phyloP scores from a whole-genome alignment of 106 monocot species.

The Allium cepa region DNA sequence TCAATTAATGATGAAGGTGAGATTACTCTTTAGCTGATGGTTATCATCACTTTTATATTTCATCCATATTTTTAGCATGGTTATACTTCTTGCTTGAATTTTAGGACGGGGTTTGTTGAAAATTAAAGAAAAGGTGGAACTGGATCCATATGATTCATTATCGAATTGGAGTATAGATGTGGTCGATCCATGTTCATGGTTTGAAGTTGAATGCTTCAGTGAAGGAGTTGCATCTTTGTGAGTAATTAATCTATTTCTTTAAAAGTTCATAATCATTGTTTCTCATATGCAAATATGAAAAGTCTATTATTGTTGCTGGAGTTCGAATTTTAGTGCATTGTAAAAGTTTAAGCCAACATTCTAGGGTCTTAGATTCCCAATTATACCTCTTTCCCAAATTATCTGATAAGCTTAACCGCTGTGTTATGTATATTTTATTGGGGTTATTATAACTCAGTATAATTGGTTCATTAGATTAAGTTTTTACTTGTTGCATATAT shows the following conservation, averaged over 20 bases:
- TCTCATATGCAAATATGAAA: no score
- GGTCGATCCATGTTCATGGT: constrained; percentile 33
- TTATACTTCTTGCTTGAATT: not conserved
- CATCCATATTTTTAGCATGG: not conserved
- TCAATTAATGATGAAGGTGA: constrained; percentile 23
- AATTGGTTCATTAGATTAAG: no score
- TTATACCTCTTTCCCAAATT: no score
- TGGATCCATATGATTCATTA: constrained; percentile 36
- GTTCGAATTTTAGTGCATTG: no score
- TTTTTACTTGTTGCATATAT: no score
- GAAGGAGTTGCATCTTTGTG: constrained; percentile 38
- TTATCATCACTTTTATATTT: not conserved
- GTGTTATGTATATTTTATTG: no score
- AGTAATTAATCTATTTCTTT: constrained; percentile 6
- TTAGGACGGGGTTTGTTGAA: constrained; percentile 42
- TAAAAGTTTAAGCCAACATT: no score
- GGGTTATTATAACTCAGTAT: no score
- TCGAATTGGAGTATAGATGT: constrained; percentile 24
- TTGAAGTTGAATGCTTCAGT: constrained; percentile 39
- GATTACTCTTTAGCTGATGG: not conserved
- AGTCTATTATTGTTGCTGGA: no score
- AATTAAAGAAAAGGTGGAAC: constrained; percentile 39
- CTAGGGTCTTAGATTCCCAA: no score
- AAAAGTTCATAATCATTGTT: no score
- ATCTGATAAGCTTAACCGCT: no score